Base-by-base conservation (phyloP, 2,329 filamentous ascomycete species). In the Pseudogymnoascus sp. region DNA sequence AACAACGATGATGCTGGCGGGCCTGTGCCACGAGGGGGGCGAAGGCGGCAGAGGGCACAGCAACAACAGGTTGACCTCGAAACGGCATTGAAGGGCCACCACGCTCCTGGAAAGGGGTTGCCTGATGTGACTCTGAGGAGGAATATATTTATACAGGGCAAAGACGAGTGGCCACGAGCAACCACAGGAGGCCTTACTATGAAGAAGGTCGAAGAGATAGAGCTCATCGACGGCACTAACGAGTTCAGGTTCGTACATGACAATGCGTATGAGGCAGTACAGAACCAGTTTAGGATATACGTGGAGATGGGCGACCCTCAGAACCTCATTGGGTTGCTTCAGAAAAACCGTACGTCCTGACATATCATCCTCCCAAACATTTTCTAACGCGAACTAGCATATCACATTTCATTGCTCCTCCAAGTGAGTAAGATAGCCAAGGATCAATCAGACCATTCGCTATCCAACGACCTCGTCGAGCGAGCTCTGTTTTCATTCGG, bases 371-470 rank as follows among this genome's bases (percentile, higher is more conserved):
- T 60, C 28, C 41, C 13, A 57, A n/a, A 43, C 31, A 14, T 21
- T 25, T 45, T 16, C 68, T 75, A 67, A 75, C 61, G 25, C 19
- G 21, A 28, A 8, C 62, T 65, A 85, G 83, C 93, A 3, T 98
- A 97, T 74, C 93, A 98, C 73, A 89, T 98, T 69, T 95, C 92
- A 1, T 93, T 91, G 1, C 83, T 98, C n/a, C 86, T 98, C 21
- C 93, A 97, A 74, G 92, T 96, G 28, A 96, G 91, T 67, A 91
- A 92, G 73, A 90, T 98, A 61, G 92, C 92, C 11, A 93, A 95
- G 74, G 90, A 96, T 69, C 92, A 97, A 73, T 86, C 92, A 62
- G 95, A 98, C 73, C 88, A 92, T 74, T 86, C 93, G 0, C 84
- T 95, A 3, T 88, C 93, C 0, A 89, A 91, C 3, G 93, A 98